Evolutionary conservation across 441 rosid species (phyloP).

Genomic region (Flueggea neowawraea): DNA sequence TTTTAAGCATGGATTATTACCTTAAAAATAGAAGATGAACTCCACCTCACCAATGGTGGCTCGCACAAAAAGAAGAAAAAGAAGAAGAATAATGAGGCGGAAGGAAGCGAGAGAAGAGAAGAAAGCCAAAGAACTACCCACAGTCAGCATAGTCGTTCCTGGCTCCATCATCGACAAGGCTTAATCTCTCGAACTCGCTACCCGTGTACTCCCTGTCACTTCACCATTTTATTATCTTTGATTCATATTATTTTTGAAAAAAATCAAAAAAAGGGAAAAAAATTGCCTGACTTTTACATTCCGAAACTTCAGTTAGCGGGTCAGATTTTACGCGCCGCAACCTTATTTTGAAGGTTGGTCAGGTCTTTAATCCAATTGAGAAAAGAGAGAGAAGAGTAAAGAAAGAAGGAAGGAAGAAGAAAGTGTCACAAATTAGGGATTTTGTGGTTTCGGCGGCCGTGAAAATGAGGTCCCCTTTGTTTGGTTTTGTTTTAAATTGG

Average conservation of each 20-base stretch:
- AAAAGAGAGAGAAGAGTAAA: too few species aligned
- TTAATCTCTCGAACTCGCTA: conserved; percentile 93
- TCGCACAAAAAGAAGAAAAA: conserved; percentile 25
- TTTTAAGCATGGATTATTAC: too few species aligned
- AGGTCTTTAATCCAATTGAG: too few species aligned
- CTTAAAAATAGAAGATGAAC: conserved; percentile 11
- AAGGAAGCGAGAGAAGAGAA: conserved; percentile 18
- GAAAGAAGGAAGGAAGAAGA: too few species aligned
- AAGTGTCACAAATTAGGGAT: too few species aligned
- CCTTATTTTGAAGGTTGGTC: conserved; percentile 58
- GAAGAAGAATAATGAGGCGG: conserved; percentile 27
- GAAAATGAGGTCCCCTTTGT: too few species aligned
- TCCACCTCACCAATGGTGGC: conserved; percentile 9
- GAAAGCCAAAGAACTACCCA: conserved; percentile 38
- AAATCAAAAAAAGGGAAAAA: too few species aligned
- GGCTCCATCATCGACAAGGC: conserved; percentile 96
- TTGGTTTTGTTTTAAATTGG: too few species aligned
- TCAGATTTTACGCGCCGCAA: conserved; percentile 91
- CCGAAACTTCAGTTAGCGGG: conserved; percentile 67
- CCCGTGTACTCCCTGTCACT: conserved; percentile 52
- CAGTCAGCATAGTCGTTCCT: conserved; percentile 80
- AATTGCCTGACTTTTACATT: not conserved
- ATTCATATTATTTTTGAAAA: too few species aligned
- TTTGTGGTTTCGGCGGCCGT: too few species aligned
- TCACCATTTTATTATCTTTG: not conserved